Evolutionary conservation across 108 stramenopile species (phyloP), one percentile per base, ranked within the genome.

Genomic region (Aureococcus anophagefferens): DNA sequence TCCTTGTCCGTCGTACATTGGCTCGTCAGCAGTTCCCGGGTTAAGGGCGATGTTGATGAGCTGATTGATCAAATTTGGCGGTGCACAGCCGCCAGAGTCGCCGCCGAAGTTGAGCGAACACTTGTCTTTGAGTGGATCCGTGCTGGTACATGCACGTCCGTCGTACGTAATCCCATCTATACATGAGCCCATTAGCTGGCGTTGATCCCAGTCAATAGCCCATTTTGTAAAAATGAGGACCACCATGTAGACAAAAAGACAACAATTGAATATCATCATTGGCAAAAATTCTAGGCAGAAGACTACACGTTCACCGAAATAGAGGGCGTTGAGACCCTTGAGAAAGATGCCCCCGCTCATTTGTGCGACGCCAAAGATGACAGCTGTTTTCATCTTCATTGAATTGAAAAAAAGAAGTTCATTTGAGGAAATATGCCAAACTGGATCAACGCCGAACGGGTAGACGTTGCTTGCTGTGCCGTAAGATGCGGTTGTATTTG

Each of bases 371-470:
- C 96, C 98, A 68, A 99, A 89, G 69, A 99, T 92, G 35, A 99
- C 96, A 73, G 89, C 84, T 18, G 96, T 89, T 88, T 99, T 99
- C 98, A 99, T 99, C 90, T 97, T 94, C 89, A 96, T 91, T 28
- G 93, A 94, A 86, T 99, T 99, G 87, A 95, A 96, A 75, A 96
- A 99, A 30, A 96, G 81, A 34, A 99, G 90, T 68, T 97, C 95
- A 75, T 99, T 99, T 9, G 84, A 73, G 33, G 94, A 73, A 62
- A 95, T 83, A 68, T 99, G 94, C 98, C 98, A 99, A 64, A 92
- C 88, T 15, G 98, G 98, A 83, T 99, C 98, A 30, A 96, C 81
- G 64, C 98, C 98, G 74, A 99, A 95, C 18, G 98, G 95, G 78
- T 97, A 97, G 31, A 97, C 94, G 63, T 83, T 82, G 46, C 86